Conservation (phyloP, 352 stramenopile genomes). For the Phytophthora megakarya region DNA sequence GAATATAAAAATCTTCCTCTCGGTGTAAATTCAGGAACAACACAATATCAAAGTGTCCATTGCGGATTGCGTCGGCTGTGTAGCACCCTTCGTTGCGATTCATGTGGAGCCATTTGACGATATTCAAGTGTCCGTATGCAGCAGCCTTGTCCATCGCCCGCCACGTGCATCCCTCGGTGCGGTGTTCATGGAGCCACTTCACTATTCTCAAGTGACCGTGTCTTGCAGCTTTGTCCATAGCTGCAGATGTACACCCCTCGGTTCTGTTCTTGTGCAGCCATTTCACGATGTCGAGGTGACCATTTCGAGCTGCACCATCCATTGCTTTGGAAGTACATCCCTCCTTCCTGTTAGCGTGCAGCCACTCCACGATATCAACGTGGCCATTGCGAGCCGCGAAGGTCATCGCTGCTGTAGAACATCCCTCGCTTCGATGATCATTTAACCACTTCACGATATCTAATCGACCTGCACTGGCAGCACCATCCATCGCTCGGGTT, state of each 20-base stretch:
- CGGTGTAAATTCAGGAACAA: constrained; percentile 24
- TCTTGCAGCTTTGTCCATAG: constrained; percentile 24
- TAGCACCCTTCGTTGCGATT: constrained; percentile 18
- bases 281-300: constrained; percentile 18
- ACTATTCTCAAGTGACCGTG: constrained; percentile 17
- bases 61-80: not conserved
- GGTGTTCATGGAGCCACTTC: constrained; percentile 19
- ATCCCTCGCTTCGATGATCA: constrained; percentile 19
- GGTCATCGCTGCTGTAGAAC: constrained; percentile 24
- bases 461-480: constrained; percentile 9
- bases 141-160: constrained; percentile 22
- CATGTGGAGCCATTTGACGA: constrained; percentile 23
- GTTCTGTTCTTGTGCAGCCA: constrained; percentile 18
- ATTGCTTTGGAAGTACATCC: constrained; percentile 16
- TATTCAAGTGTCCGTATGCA: constrained; percentile 7
- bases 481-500: constrained; percentile 15
- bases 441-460: constrained; percentile 25
- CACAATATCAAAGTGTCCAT: constrained; percentile 20
- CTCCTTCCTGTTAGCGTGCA: constrained; percentile 20
- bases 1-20: not conserved
- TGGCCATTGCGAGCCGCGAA: constrained; percentile 5
- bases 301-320: constrained; percentile 15
- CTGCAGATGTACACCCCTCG: constrained; percentile 10
- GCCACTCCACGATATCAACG: constrained; percentile 23
- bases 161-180: constrained; percentile 9